Base-by-base conservation (phyloP, 176 grass and related monocot species). In the Triticum monococcum region DNA sequence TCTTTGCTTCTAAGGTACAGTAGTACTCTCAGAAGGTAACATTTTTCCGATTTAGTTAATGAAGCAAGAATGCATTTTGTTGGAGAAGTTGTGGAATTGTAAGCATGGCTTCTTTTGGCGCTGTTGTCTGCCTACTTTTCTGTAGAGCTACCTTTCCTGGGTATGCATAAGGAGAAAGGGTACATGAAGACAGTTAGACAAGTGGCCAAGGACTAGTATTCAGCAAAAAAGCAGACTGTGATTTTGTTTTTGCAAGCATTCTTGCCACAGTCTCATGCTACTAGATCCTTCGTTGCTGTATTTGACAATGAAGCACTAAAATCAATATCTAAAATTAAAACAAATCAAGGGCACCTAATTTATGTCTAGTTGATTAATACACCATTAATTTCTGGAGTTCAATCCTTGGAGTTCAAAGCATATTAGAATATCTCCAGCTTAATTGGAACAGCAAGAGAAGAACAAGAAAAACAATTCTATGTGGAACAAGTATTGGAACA, bases 171-270 rank as follows among this genome's bases (percentile, higher is more conserved):
- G 50, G 36, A 82, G 72, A 62, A 77, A 82, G 68, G 11, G 0
- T 59, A 59, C 79, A 86, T 2, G 70, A 37, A 23, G 48, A 61
- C 63, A 45, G 36, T 77, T 68, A 77, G 35, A 77, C 25, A 89
- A 86, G 17, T 81, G 48, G 63, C 65, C 84, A 73, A 37, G 82
- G 75, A 41, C 72, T 50, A 75, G 43, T 75, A 30, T 85, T 81
- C 77, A 76, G 41, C 59, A 62, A 82, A 78, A 78, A 86, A 33
- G 23, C 79, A 83, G 84, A 32, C 40, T 65, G 5, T 12, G 35
- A 12, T 72, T 83, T 83, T 73, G 72, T 87, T 87, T 79, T 79
- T 77, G 71, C 70, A 76, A 86, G 36, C 69, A 69, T 62, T 86
- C 46, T 62, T 77, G 63, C 83, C 70, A 35, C 20, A 33, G 9